A percentile compares a stretch with the other conserved stretches of the same genome.
These are phyloP conservation scores for Lactifluus pinguis DNA, from an alignment of 768 basidiomycete species.

Conservation along the genomic window DNA sequence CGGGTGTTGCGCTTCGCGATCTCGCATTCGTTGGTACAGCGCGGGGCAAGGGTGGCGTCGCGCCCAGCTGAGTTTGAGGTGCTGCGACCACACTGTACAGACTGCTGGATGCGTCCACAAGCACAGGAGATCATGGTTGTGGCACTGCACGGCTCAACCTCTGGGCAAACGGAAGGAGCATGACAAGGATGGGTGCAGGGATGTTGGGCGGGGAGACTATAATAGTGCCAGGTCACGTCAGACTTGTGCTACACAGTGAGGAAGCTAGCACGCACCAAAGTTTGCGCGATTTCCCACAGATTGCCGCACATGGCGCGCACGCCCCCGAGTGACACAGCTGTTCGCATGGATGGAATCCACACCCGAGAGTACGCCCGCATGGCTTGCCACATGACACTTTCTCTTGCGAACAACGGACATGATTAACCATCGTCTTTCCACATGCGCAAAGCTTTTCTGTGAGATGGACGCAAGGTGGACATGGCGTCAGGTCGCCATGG, in stretches of 20 bases:
- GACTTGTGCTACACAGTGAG: not conserved
- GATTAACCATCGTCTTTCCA: conserved; percentile 71
- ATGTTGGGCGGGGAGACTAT: conserved; percentile 59
- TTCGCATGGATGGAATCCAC: conserved; percentile 88
- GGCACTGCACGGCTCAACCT: conserved; percentile 67
- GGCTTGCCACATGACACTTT: conserved; percentile 77
- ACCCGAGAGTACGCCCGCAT: conserved; percentile 73
- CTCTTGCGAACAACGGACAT: conserved; percentile 79
- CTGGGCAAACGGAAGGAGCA: conserved; percentile 78
- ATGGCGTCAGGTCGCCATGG: conserved; percentile 59
- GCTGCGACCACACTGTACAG: conserved; percentile 60
- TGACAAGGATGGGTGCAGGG: conserved; percentile 77
- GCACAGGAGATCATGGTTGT: conserved; percentile 64
- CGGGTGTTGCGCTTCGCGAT: conserved; percentile 80
- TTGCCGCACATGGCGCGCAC: conserved; percentile 67
- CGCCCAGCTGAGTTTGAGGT: conserved; percentile 37
- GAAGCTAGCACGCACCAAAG: conserved; percentile 49
- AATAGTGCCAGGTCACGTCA: not conserved
- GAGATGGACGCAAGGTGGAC: conserved; percentile 85
- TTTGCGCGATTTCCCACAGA: conserved; percentile 82
- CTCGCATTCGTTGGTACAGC: conserved; percentile 78
- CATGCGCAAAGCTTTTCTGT: conserved; percentile 79
- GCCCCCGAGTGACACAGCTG: conserved; percentile 72
- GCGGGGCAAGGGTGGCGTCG: conserved; percentile 36
- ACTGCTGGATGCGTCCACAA: conserved; percentile 75